Percentiles rank a stretch among this genome's conserved stretches.
Conservation (phyloP, 176 grass and related monocot species). For the barley (Hordeum vulgare) region DNA sequence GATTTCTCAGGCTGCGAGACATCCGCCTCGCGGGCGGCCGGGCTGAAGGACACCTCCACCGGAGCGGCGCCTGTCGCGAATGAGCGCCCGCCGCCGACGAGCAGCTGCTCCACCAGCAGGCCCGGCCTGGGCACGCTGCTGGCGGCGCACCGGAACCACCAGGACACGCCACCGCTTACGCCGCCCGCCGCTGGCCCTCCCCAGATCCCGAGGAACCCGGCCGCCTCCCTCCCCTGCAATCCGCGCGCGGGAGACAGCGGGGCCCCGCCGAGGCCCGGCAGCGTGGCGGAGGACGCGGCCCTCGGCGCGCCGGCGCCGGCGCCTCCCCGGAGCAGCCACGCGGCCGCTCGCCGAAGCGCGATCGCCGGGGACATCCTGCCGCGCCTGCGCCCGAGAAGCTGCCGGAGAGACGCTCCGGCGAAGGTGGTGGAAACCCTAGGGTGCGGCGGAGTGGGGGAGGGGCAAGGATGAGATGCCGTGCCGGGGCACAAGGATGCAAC, state of each 20-base stretch:
- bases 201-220: not conserved
- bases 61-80: constrained; percentile 31
- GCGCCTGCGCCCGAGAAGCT: not conserved
- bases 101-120: constrained; percentile 4
- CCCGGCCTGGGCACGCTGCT: constrained; percentile 19
- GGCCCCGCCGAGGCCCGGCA: not conserved
- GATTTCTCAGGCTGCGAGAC: constrained; percentile 31
- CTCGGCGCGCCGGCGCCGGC: not conserved
- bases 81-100: not conserved
- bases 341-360: not conserved
- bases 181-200: not conserved
- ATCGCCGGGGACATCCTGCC: not conserved
- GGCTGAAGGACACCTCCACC: constrained; percentile 34
- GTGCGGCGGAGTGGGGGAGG: not conserved
- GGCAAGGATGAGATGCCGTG: not conserved
- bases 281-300: not conserved
- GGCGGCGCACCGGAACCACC: constrained; percentile 18
- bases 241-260: not conserved
- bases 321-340: not conserved
- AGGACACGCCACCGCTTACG: not conserved
- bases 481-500: not conserved
- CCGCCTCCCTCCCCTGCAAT: not conserved
- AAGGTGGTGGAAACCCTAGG: constrained; percentile 7
- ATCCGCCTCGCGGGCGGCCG: not conserved
- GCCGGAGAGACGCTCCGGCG: not conserved